phyloP scores from a whole-genome alignment of 768 basidiomycete species.

The Glaciozyma antarctica region DNA sequence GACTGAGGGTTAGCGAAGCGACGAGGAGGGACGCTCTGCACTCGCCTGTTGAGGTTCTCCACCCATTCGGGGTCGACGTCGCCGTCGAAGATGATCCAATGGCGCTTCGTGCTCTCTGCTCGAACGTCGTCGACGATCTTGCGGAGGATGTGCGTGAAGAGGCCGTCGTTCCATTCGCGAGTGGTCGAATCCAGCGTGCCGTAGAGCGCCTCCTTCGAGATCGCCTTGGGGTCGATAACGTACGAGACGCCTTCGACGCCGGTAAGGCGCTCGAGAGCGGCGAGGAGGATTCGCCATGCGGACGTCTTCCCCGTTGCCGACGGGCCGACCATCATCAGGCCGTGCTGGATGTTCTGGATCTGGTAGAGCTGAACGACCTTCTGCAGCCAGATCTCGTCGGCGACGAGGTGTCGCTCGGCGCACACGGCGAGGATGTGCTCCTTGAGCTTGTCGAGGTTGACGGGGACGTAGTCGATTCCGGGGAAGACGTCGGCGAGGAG shows the following conservation, averaged over 20 bases:
- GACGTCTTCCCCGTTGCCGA: slow-evolving; percentile 95
- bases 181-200: slow-evolving; percentile 95
- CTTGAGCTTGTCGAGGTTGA: slow-evolving; percentile 75
- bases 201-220: slow-evolving; percentile 95
- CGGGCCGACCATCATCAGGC: slow-evolving; percentile 98
- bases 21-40: slow-evolving; percentile 1
- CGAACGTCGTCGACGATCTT: slow-evolving; percentile 98
- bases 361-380: slow-evolving; percentile 98
- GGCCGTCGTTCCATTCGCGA: slow-evolving; percentile 96
- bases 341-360: slow-evolving; percentile 98
- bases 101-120: slow-evolving; percentile 88
- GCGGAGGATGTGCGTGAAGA: slow-evolving; percentile 93
- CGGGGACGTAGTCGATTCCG: slow-evolving; percentile 80
- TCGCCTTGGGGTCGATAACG: slow-evolving; percentile 97
- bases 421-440: slow-evolving; percentile 80
- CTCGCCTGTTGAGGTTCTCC: slow-evolving; percentile 93
- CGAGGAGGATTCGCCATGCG: slow-evolving; percentile 88
- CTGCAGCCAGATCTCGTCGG: slow-evolving; percentile 79
- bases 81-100: slow-evolving; percentile 99
- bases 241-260: slow-evolving; percentile 86
- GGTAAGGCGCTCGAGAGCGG: slow-evolving; percentile 81
- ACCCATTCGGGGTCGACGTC: slow-evolving; percentile 99
- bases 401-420: slow-evolving; percentile 68
- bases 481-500: slow-evolving; percentile 95
- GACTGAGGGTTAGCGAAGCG: slow-evolving; percentile 2